Base-by-base conservation (phyloP, 768 basidiomycete genomes). In the Roridomyces roridus region DNA sequence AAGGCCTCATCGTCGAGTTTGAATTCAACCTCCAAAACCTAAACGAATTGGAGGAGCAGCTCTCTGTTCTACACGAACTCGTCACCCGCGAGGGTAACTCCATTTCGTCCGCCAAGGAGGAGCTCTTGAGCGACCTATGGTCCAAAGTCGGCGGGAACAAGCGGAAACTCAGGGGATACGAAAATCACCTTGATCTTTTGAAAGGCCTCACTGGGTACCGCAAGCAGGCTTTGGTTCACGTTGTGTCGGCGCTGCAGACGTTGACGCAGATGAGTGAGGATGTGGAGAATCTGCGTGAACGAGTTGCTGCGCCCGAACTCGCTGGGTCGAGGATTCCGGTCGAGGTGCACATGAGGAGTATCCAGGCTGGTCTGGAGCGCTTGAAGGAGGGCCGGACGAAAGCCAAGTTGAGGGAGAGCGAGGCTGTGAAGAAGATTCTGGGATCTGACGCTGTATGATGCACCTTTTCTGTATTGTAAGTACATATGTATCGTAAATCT, bases 311-410 rank as follows among this genome's bases (percentile, higher is more conserved):
- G 28, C 90, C 91, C 1, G 84, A 85, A 46, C 70, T 92, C 5
- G 68, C 82, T 11, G 85, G 83, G 5, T 70, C 81, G n/a, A 74
- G 72, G 37, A 76, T 91, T 15, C 88, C 90, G 5, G 74, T 88
- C 5, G 85, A 88, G 55, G 89, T 92, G 20, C 90, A 92, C 63
- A 85, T 92, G 71, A 82, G 82, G 73, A 90, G 86, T 56, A 90
- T 93, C 62, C 74, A 74, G 66, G 76, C 65, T 34, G 89, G 91
- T 7, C 62, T 91, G 63, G 81, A 87, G 59, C 79, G 82, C 63
- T 63, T 90, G 70, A 82, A 79, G 65, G 84, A 86, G 65, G 80
- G 84, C 6, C 78, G 88, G 55, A 66, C 75, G 21, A 77, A 79
- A 44, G 84, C 85, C 12, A 79, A 73, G 64, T 73, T 70, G 60